Evolutionary conservation across 805 yeast species (phyloP).

Genomic region (Allodekkera sacchari): DNA sequence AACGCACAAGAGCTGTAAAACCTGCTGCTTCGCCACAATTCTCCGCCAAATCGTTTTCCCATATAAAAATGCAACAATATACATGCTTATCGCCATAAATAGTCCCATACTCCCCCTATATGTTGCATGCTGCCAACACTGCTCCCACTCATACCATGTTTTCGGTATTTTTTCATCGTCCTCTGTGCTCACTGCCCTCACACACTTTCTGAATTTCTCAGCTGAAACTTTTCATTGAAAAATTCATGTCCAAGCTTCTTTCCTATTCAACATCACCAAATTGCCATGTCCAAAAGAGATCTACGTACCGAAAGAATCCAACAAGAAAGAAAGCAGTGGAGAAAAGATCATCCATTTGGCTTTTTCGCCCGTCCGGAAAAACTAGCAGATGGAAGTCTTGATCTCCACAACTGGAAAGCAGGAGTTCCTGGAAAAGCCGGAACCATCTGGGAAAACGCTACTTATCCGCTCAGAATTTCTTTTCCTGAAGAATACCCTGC

Average conservation of each 20-base stretch:
- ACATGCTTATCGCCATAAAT: too few species aligned
- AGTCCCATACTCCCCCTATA: too few species aligned
- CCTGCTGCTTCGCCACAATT: too few species aligned
- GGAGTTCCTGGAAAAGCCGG: constrained; percentile 91
- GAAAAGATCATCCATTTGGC: constrained; percentile 97
- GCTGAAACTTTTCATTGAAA: too few species aligned
- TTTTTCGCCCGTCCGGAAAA: constrained; percentile 88
- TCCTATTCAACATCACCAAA: background rate
- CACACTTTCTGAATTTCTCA: background rate
- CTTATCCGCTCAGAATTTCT: constrained; percentile 70
- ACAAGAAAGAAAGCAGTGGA: constrained; percentile 95
- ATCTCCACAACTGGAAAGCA: constrained; percentile 83
- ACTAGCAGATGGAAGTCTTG: constrained; percentile 72
- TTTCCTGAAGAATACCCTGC: constrained; percentile 94
- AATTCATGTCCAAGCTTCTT: too few species aligned
- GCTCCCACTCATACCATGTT: too few species aligned
- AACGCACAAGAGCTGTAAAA: too few species aligned
- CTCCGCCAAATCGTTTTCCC: too few species aligned
- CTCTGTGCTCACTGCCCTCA: background rate
- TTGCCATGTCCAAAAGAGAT: constrained; percentile 19
- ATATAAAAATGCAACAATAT: too few species aligned
- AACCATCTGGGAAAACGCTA: constrained; percentile 87
- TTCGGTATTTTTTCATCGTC: background rate
- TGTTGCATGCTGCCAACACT: too few species aligned
- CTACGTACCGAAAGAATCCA: constrained; percentile 77